A percentile compares a stretch with the other conserved stretches of the same genome.
Conservation (phyloP, 176 grass and related monocot species). For the Zea luxurians region DNA sequence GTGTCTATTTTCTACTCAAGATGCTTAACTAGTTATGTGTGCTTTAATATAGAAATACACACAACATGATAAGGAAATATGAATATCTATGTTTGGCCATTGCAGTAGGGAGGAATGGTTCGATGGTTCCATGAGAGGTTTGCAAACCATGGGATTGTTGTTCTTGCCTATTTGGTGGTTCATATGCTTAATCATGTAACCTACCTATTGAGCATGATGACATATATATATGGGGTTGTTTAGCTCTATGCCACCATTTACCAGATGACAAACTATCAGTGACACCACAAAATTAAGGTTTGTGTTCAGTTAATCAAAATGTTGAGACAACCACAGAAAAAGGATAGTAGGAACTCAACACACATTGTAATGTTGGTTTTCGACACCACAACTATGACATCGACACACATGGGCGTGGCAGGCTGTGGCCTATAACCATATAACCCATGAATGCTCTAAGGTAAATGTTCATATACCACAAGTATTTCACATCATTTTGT, state of each 20-base stretch:
- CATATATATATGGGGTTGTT: background rate
- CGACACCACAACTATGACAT: no score
- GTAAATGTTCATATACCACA: background rate
- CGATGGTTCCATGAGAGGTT: background rate
- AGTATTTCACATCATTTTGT: background rate
- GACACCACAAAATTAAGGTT: no score
- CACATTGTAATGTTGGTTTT: no score
- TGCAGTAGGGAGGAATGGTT: background rate
- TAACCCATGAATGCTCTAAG: background rate
- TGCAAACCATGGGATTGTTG: background rate
- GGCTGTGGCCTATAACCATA: no score
- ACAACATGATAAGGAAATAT: background rate
- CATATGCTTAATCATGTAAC: no score
- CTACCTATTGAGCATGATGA: no score
- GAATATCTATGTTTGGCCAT: background rate
- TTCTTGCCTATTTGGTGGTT: no score
- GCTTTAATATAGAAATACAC: background rate
- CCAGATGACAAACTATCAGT: background rate
- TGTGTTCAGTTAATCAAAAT: background rate
- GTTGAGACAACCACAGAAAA: background rate
- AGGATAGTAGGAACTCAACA: background rate
- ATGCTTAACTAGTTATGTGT: background rate
- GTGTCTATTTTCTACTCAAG: background rate
- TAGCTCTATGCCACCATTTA: background rate
- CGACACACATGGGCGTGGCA: no score